phyloP scores from a whole-genome alignment of 83 land plant genomes.

The Isoetes engelmannii region DNA sequence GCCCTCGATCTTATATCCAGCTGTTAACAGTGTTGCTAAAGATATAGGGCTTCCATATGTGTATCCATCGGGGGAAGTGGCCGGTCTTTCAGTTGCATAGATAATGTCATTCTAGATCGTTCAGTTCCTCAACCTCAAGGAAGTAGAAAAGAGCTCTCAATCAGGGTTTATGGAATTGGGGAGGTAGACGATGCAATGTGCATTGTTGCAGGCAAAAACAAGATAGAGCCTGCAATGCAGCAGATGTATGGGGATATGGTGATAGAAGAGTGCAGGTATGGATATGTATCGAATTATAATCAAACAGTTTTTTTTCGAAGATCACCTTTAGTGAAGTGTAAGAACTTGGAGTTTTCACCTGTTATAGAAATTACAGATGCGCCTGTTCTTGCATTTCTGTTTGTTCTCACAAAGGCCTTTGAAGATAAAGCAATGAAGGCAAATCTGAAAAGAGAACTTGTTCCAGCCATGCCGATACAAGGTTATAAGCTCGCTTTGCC shows the following conservation, averaged over 20 bases:
- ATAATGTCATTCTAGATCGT: background rate
- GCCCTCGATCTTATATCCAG: too few relatives aligned
- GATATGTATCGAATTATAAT: conserved; percentile 1
- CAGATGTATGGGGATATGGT: conserved; percentile 13
- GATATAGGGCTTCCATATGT: too few relatives aligned
- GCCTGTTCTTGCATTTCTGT: background rate
- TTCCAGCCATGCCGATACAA: background rate
- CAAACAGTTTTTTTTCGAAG: conserved; percentile 11
- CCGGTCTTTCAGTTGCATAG: background rate
- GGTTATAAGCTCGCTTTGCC: background rate
- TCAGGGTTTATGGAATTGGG: conserved; percentile 6
- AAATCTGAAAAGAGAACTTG: conserved; percentile 2
- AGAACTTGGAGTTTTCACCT: conserved; percentile 10
- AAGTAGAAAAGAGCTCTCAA: background rate
- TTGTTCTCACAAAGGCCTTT: background rate
- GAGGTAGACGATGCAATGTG: conserved; percentile 7
- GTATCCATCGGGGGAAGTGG: too few relatives aligned
- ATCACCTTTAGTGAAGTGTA: background rate
- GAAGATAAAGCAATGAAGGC: background rate
- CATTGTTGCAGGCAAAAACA: background rate
- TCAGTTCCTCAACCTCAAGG: conserved; percentile 5
- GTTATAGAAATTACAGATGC: conserved; percentile 1
- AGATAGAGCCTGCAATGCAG: background rate
- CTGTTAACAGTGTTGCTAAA: too few relatives aligned
- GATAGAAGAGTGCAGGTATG: conserved; percentile 8